Base-by-base conservation (phyloP, 192 early-diverging fungal genomes). In the Backusella tuberculispora region DNA sequence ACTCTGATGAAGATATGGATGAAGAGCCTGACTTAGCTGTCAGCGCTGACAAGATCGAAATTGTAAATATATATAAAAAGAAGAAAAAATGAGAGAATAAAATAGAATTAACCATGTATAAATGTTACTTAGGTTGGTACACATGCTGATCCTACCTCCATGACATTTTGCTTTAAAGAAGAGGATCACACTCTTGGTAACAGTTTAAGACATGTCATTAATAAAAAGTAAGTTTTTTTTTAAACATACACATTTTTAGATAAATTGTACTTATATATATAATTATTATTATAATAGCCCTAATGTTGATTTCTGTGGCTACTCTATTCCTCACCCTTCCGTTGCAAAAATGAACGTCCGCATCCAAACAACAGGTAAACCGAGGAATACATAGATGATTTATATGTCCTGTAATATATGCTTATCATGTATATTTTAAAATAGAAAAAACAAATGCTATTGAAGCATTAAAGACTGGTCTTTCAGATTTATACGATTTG, bases 181-280 rank as follows among this genome's bases (percentile, higher is more conserved):
- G 96, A 99, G 83, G 98, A 98, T 82, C 98, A 99, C 80, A 99
- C 98, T 4, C 85, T 99, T 7, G 97, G 96, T 64, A 98, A 98
- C 84, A 81, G 95, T 2, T 86, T 99, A 53, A 90, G 98, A 73
- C 96, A 94, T 87, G 84, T 92, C 53, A 86, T 99, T 15, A 96
- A 97, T 92, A 95, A 98, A 79, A 98, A 98, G 94, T 96, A 87
- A 75, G 83, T 64, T 34, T 6, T 69, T 64, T 2, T 34, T 34
- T 34, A 47, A 71, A 6, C 10, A 24, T 19, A 71, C 17, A 1
- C 10, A 24, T 6, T 17, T 53, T 2, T 44, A 43, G 29, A 34
- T n/a, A 3, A 38, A 40, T 4, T 44, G 48, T 6, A 10, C 24
- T 19, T 34, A 43, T 21, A 68, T 21, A 68, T 6, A 66, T 47